A percentile compares a stretch with the other conserved stretches of the same genome.
These are phyloP conservation scores for Clarireedia hainanense DNA, from an alignment of 2,329 filamentous ascomycete genomes.

Conservation along the genomic window DNA sequence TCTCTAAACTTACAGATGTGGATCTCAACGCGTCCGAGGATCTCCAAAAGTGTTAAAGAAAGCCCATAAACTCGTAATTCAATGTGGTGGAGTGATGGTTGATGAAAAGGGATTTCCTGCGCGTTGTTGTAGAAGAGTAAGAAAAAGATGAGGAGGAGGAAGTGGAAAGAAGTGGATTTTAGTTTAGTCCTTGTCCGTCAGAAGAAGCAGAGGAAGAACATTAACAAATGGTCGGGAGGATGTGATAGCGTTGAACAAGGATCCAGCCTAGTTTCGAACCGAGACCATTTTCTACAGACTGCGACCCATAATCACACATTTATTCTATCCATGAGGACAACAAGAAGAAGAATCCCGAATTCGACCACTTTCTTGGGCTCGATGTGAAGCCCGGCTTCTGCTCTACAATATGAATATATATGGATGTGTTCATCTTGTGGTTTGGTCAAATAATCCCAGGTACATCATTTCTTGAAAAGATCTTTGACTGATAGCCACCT, in stretches of 20 bases:
- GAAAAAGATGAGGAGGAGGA: conserved; percentile 29
- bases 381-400: conserved; percentile 43
- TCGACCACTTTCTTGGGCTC: conserved; percentile 53
- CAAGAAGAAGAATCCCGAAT: neutral
- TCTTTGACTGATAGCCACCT: neutral
- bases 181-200: neutral
- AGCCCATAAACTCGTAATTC: conserved; percentile 28
- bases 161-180: conserved; percentile 6
- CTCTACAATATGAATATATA: conserved; percentile 34
- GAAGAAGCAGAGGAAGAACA: neutral
- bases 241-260: conserved; percentile 24
- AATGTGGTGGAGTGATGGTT: conserved; percentile 21
- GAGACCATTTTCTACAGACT: conserved; percentile 7
- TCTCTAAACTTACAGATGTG: conserved; percentile 21
- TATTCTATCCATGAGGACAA: neutral
- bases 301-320: conserved; percentile 6
- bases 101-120: conserved; percentile 17
- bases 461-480: conserved; percentile 2
- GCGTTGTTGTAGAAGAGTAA: conserved; percentile 25
- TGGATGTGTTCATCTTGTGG: conserved; percentile 20
- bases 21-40: conserved; percentile 24
- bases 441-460: conserved; percentile 15
- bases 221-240: conserved; percentile 6
- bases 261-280: neutral
- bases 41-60: conserved; percentile 14